Evolutionary conservation across 1,284 basidiomycete genomes (phyloP).

Genomic region (Spongispora temasekensis): DNA sequence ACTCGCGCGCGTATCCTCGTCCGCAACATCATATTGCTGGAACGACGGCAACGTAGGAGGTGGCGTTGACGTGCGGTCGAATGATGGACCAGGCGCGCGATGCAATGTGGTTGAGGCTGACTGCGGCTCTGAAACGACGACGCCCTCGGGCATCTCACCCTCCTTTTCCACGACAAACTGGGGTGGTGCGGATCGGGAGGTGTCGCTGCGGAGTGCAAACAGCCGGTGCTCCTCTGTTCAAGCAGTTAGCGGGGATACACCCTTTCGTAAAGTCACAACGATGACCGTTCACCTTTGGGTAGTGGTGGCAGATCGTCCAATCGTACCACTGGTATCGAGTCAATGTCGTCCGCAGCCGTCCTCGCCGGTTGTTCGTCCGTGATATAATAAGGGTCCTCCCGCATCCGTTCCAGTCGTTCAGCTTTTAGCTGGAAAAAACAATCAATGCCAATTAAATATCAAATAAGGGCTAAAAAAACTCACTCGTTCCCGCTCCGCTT

Average conservation of each 20-base stretch:
- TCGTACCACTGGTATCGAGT: constrained; percentile 82
- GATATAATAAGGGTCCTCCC: constrained; percentile 89
- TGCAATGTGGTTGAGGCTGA: constrained; percentile 27
- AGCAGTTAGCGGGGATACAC: background rate
- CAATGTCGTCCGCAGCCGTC: constrained; percentile 61
- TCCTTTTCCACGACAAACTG: constrained; percentile 70
- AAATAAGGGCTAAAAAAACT: constrained; percentile 22
- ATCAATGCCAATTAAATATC: background rate
- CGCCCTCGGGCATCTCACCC: constrained; percentile 83
- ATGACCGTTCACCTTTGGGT: constrained; percentile 30
- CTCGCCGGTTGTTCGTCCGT: constrained; percentile 57
- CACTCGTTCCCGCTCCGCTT: constrained; percentile 59
- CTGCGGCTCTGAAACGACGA: constrained; percentile 31
- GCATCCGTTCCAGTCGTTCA: constrained; percentile 70
- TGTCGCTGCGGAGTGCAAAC: constrained; percentile 42
- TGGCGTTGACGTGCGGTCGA: constrained; percentile 40
- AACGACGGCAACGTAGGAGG: constrained; percentile 48
- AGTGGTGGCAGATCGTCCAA: constrained; percentile 67
- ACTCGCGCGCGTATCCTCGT: constrained; percentile 51
- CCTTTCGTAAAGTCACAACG: background rate
- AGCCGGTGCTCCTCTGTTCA: constrained; percentile 36
- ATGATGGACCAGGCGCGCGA: constrained; percentile 27
- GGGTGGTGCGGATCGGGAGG: constrained; percentile 32
- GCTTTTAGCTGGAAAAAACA: constrained; percentile 58
- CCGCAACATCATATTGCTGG: constrained; percentile 58